Evolutionary conservation across 768 basidiomycete genomes (phyloP).

Genomic region (Lentinula detonsa): DNA sequence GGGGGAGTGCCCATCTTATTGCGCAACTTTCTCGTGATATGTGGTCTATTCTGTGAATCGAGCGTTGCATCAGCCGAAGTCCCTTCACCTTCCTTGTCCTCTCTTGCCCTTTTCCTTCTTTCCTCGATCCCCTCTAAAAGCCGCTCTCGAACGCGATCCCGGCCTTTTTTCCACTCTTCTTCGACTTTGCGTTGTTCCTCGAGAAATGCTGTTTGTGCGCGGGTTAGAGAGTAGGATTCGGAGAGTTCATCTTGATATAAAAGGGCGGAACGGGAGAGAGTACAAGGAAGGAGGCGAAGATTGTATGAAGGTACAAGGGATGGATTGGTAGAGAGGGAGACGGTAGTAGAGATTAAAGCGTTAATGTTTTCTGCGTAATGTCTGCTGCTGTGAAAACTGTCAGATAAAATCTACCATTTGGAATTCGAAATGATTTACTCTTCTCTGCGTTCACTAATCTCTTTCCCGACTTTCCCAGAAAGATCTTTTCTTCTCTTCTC

Average conservation of each 20-base stretch:
- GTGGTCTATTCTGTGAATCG: conserved; percentile 71
- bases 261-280: conserved; percentile 71
- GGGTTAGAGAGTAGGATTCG: conserved; percentile 62
- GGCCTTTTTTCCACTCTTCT: conserved; percentile 74
- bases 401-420: not conserved
- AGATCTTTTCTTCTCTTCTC: conserved; percentile 67
- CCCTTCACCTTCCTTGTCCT: conserved; percentile 90
- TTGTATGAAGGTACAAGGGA: conserved; percentile 61
- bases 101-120: conserved; percentile 67
- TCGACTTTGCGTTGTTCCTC: conserved; percentile 78
- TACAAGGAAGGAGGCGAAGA: conserved; percentile 65
- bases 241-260: conserved; percentile 61
- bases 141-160: conserved; percentile 70
- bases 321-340: conserved; percentile 64
- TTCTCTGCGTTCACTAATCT: conserved; percentile 68
- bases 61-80: conserved; percentile 65
- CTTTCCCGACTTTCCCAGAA: conserved; percentile 65
- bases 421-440: conserved; percentile 42
- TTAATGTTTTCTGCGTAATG: conserved; percentile 60
- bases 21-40: conserved; percentile 79
- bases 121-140: conserved; percentile 84
- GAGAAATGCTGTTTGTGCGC: conserved; percentile 64
- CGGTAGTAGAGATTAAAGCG: conserved; percentile 49
- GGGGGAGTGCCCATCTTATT: conserved; percentile 78
- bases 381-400: conserved; percentile 37